Base-by-base conservation (phyloP, 345 rosid species). In the Boechera retrofracta region DNA sequence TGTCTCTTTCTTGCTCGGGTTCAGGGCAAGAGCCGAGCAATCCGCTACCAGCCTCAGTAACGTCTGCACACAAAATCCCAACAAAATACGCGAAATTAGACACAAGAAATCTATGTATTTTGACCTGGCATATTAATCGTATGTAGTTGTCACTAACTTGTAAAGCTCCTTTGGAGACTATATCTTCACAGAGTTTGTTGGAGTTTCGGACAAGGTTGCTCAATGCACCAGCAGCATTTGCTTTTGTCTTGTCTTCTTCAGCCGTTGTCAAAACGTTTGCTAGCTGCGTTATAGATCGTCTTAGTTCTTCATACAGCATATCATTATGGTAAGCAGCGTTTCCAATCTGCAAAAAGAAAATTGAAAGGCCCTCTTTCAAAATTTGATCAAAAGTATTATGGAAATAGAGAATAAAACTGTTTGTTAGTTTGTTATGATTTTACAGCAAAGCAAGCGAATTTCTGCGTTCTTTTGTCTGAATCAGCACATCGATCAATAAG, bases 391-490 rank as follows among this genome's bases (percentile, higher is more conserved):
- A 31, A 61, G 12, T 62, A 24, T 36, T 11, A 12, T 51, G 38
- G 29, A 44, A 45, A 28, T 45, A 54, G n/a, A 64, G 28, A 28
- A 11, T 10, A 41, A 12, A 24, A 24, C 2, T 2, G 11, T 21
- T 16, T 12, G n/a, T 49, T 64, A 32, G 15, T 33, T 45, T 63
- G 41, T 35, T 54, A 67, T 36, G 76, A 41, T 67, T 82, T 84
- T 92, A 95, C 99, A 55, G 98, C 97, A 84, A 95, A 95, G 80
- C 99, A 95, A 26, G 99, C 99, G 68, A 92, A 95, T 79, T 95
- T 95, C 80, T 93, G 80, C 8, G 98, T 91, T 58, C 96, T 85
- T 87, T 82, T 88, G 88, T 95, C 99, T 32, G 91, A 84, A 85
- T 95, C 99, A 57, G 96, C 89, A 71, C 99, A 95, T 32, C 96